Conservation (phyloP, 768 basidiomycete species). For the Pleurotus ostreatus region DNA sequence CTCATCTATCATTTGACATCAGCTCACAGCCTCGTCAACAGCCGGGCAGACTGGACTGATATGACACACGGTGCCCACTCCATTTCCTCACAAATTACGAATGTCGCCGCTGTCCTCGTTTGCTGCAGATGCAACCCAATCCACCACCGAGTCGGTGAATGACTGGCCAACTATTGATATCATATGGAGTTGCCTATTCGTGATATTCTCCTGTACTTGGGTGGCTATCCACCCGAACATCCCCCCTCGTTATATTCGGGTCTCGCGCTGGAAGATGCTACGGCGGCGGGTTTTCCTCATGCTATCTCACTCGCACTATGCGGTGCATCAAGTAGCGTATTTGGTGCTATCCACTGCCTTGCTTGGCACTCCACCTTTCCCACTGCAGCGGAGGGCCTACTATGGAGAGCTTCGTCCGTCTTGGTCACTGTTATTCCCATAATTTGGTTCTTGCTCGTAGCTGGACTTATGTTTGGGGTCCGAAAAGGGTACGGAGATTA, state of each 20-base stretch:
- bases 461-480: too few relatives aligned
- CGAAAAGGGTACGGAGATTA: neutral
- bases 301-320: neutral
- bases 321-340: slow-evolving; percentile 8
- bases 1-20: too few relatives aligned
- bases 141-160: neutral
- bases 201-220: slow-evolving; percentile 17
- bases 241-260: neutral
- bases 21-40: too few relatives aligned
- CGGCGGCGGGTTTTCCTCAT: neutral
- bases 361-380: slow-evolving; percentile 25
- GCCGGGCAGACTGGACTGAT: too few relatives aligned
- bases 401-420: slow-evolving; percentile 21
- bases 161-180: slow-evolving; percentile 2
- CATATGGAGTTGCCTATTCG: slow-evolving; percentile 15
- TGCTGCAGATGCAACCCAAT: slow-evolving; percentile 1
- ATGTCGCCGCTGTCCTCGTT: neutral
- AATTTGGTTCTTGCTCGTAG: neutral
- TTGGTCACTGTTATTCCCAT: slow-evolving; percentile 11
- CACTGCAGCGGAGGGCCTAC: slow-evolving; percentile 11
- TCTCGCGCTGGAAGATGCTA: neutral
- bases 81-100: too few relatives aligned
- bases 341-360: slow-evolving; percentile 21
- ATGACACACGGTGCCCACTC: too few relatives aligned
- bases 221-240: slow-evolving; percentile 17